Evolutionary conservation across 2,329 filamentous ascomycete species (phyloP).

Genomic region (Laburnicola sp.): DNA sequence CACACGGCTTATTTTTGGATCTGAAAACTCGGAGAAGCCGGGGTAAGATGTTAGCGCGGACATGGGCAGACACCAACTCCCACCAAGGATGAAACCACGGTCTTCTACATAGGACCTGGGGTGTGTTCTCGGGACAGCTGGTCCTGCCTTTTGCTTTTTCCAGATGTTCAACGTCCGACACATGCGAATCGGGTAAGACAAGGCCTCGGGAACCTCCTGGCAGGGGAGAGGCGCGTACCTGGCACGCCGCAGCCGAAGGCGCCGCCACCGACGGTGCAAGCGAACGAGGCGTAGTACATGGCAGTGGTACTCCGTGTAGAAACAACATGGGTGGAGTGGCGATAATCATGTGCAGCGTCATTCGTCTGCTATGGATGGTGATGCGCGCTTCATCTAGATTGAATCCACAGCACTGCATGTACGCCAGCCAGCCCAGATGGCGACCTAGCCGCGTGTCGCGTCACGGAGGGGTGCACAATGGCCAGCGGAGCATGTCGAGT

Average conservation of each 20-base stretch:
- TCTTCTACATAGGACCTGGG: too few relatives aligned
- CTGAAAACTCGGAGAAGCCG: slow-evolving; percentile 16
- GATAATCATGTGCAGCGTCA: too few relatives aligned
- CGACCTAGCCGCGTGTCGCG: too few relatives aligned
- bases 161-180: neutral
- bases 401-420: too few relatives aligned
- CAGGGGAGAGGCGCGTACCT: slow-evolving; percentile 1
- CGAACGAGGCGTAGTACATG: neutral
- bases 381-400: too few relatives aligned
- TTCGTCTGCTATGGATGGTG: too few relatives aligned
- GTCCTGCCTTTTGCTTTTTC: neutral
- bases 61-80: slow-evolving; percentile 8
- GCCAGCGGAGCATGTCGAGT: too few relatives aligned
- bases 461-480: too few relatives aligned
- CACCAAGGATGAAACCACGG: too few relatives aligned
- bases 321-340: slow-evolving; percentile 1
- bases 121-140: too few relatives aligned
- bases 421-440: too few relatives aligned
- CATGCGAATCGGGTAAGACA: slow-evolving; percentile 11
- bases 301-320: neutral
- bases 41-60: slow-evolving; percentile 27
- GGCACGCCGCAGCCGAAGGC: slow-evolving; percentile 4
- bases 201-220: slow-evolving; percentile 18
- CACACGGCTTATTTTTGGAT: slow-evolving; percentile 28
- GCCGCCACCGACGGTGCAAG: neutral